A percentile compares a stretch with the other conserved stretches of the same genome.
Conservation (phyloP, 306 rosid genomes). For the Cicer yamashitae region DNA sequence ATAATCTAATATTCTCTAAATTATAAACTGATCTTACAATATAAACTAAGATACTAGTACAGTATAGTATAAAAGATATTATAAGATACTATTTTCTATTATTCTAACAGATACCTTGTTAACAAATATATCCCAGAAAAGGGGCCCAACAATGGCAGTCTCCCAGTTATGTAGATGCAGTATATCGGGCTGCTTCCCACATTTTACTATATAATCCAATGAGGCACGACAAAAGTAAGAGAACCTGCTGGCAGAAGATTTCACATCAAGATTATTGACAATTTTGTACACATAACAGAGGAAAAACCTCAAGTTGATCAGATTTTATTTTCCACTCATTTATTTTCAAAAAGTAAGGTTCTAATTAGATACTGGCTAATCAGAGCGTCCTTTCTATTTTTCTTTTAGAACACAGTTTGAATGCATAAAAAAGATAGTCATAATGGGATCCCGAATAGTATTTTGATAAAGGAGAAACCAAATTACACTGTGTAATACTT, state of each 20-base stretch:
- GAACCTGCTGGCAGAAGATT: constrained; percentile 64
- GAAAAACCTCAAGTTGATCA: constrained; percentile 35
- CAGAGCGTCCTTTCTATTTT: constrained; percentile 14
- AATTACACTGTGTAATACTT: not conserved
- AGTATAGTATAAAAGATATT: too few relatives aligned
- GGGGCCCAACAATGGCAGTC: constrained; percentile 91
- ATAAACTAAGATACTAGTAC: too few relatives aligned
- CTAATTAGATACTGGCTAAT: not conserved
- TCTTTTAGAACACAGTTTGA: constrained; percentile 19
- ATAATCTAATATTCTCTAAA: too few relatives aligned
- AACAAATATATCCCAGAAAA: constrained; percentile 90
- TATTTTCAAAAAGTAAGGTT: not conserved
- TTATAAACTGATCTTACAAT: too few relatives aligned
- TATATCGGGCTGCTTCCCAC: constrained; percentile 88
- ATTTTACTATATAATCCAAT: constrained; percentile 82
- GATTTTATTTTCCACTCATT: constrained; percentile 3
- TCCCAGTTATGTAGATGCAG: constrained; percentile 93
- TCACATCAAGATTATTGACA: constrained; percentile 37
- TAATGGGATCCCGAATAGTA: constrained; percentile 14
- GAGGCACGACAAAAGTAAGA: constrained; percentile 93
- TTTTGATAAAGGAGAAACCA: not conserved
- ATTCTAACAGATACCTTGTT: constrained; percentile 59
- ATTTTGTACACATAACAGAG: constrained; percentile 28
- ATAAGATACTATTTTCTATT: too few relatives aligned
- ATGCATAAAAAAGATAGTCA: constrained; percentile 4